phyloP scores from a whole-genome alignment of 768 basidiomycete species.

The Phylloporus arenicola region DNA sequence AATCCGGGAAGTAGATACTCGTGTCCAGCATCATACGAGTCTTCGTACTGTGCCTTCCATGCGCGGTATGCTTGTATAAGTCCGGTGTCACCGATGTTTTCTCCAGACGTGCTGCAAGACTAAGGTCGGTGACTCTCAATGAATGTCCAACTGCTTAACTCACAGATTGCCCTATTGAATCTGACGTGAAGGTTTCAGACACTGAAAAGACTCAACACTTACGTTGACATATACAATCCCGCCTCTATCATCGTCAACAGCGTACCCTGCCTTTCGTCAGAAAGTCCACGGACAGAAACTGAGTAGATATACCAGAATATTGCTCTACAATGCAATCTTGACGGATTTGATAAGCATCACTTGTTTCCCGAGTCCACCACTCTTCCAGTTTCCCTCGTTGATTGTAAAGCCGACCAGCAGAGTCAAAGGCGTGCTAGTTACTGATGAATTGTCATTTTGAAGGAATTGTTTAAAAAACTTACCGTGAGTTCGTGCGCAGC shows the following conservation, averaged over 20 bases:
- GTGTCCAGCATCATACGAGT: slow-evolving; percentile 50
- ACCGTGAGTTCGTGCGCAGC: slow-evolving; percentile 92
- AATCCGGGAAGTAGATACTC: slow-evolving; percentile 83
- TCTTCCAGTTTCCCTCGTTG: slow-evolving; percentile 80
- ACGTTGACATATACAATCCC: slow-evolving; percentile 83
- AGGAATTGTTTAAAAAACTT: slow-evolving; percentile 15
- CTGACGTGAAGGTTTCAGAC: not conserved
- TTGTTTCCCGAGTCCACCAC: slow-evolving; percentile 93
- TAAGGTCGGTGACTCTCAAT: slow-evolving; percentile 7
- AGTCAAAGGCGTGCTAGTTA: slow-evolving; percentile 81
- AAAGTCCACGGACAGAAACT: not conserved
- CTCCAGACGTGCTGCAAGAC: slow-evolving; percentile 69
- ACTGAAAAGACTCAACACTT: slow-evolving; percentile 16
- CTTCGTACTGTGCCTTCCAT: slow-evolving; percentile 75
- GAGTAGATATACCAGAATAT: slow-evolving; percentile 62
- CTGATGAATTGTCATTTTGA: not conserved
- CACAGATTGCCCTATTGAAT: slow-evolving; percentile 65
- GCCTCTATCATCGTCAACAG: slow-evolving; percentile 81
- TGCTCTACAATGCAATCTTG: slow-evolving; percentile 90
- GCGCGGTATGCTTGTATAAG: slow-evolving; percentile 85
- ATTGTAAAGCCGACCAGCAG: slow-evolving; percentile 85
- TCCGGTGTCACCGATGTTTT: slow-evolving; percentile 86
- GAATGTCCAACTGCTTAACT: slow-evolving; percentile 17
- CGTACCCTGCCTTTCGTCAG: slow-evolving; percentile 50
- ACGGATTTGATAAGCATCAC: slow-evolving; percentile 72